These are phyloP conservation scores for Glarea lozoyensis DNA, from an alignment of 495 filamentous ascomycete species.

Conservation along the genomic window DNA sequence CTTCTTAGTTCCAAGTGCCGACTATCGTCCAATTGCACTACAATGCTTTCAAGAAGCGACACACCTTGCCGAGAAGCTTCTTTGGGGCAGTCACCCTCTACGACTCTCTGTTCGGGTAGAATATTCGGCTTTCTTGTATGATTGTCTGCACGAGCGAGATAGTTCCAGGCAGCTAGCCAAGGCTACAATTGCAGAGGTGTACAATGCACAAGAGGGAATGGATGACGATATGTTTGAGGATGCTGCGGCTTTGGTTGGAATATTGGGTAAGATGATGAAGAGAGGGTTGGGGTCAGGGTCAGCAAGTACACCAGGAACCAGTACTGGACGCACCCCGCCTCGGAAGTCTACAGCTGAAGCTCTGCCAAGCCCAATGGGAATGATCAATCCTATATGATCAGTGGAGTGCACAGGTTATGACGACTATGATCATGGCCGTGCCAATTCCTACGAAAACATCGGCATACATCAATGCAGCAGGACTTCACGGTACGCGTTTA, in stretches of 20 bases:
- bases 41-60: slow-evolving; percentile 73
- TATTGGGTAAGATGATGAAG: slow-evolving; percentile 72
- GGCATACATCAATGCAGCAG: no score
- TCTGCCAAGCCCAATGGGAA: slow-evolving; percentile 18
- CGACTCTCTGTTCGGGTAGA: slow-evolving; percentile 88
- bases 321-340: slow-evolving; percentile 8
- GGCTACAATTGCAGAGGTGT: slow-evolving; percentile 80
- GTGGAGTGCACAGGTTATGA: no score
- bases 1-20: slow-evolving; percentile 68
- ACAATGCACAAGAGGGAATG: slow-evolving; percentile 83
- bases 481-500: no score
- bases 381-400: slow-evolving; percentile 23
- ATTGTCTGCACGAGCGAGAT: slow-evolving; percentile 77
- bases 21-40: slow-evolving; percentile 77
- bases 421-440: no score
- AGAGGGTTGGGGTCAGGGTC: slow-evolving; percentile 38
- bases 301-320: slow-evolving; percentile 7
- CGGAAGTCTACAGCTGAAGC: neutral
- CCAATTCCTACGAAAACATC: no score
- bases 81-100: slow-evolving; percentile 84
- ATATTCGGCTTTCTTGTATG: slow-evolving; percentile 89
- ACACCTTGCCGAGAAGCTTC: slow-evolving; percentile 58
- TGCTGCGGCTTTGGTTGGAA: slow-evolving; percentile 63
- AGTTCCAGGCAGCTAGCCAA: slow-evolving; percentile 67
- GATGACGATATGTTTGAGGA: slow-evolving; percentile 83